These are phyloP conservation scores for Phytopythium vexans DNA, from an alignment of 352 stramenopile species.

Conservation along the genomic window DNA sequence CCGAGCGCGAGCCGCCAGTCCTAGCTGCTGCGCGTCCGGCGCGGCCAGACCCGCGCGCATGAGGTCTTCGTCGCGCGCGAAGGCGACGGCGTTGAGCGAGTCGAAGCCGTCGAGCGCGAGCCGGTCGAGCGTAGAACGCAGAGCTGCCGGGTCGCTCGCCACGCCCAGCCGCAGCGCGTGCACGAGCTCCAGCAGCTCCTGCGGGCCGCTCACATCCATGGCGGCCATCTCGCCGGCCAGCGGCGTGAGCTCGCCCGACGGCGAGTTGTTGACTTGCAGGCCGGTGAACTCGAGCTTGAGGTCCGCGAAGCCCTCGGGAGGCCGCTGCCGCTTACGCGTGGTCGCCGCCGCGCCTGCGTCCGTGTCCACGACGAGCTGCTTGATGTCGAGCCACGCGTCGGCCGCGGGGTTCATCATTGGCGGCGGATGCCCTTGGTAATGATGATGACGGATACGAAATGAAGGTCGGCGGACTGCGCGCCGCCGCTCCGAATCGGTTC, in stretches of 20 bases:
- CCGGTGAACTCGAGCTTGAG: constrained; percentile 65
- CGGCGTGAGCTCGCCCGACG: constrained; percentile 8
- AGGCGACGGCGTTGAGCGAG: constrained; percentile 48
- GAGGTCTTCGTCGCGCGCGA: constrained; percentile 44
- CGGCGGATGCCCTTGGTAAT: background rate
- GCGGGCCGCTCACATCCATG: constrained; percentile 8
- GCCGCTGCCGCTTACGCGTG: constrained; percentile 15
- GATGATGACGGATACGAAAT: background rate
- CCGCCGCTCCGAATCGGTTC: too few species aligned
- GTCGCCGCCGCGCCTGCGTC: too few species aligned
- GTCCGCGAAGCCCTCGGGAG: constrained; percentile 27
- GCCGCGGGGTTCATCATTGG: background rate
- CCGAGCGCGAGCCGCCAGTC: constrained; percentile 39
- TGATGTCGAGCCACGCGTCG: constrained; percentile 4
- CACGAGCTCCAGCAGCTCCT: constrained; percentile 50
- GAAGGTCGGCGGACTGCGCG: too few species aligned
- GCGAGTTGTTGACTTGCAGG: constrained; percentile 29
- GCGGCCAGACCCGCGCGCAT: constrained; percentile 36
- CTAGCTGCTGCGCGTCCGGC: constrained; percentile 43
- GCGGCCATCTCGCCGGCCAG: constrained; percentile 11
- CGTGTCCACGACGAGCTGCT: constrained; percentile 9
- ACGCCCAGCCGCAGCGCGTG: constrained; percentile 42
- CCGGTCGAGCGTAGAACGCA: constrained; percentile 28
- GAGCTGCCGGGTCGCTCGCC: constrained; percentile 20
- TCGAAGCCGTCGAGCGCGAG: constrained; percentile 62